phyloP scores from a whole-genome alignment of 306 rosid genomes.

The Vicia faba region DNA sequence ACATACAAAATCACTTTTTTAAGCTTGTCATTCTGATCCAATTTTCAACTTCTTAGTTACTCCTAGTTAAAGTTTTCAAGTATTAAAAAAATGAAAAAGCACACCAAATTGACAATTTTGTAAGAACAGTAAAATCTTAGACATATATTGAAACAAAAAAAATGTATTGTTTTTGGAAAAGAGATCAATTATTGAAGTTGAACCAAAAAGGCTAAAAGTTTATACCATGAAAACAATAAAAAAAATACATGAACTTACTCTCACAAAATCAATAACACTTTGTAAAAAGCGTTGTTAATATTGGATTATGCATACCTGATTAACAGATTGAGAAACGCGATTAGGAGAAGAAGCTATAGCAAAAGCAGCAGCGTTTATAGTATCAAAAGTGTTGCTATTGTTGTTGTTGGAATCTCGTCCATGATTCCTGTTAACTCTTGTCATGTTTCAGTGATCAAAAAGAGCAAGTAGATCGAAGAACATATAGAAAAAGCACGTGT shows the following conservation, averaged over 20 bases:
- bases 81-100: background rate
- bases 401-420: constrained; percentile 42
- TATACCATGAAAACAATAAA: constrained; percentile 7
- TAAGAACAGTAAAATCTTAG: constrained; percentile 34
- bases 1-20: constrained; percentile 18
- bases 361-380: constrained; percentile 91
- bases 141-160: background rate
- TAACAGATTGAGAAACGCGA: constrained; percentile 62
- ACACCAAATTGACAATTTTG: constrained; percentile 5
- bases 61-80: background rate
- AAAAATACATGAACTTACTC: background rate
- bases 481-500: background rate
- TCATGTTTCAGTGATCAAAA: constrained; percentile 35
- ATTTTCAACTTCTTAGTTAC: constrained; percentile 22
- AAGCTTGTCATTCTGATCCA: constrained; percentile 17
- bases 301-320: constrained; percentile 60
- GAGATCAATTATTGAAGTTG: constrained; percentile 19
- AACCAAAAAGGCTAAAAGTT: constrained; percentile 10
- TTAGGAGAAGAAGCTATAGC: constrained; percentile 70
- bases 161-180: constrained; percentile 30
- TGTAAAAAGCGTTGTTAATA: background rate
- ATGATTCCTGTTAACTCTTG: constrained; percentile 51
- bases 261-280: background rate
- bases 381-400: constrained; percentile 64
- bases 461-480: background rate